phyloP scores from a whole-genome alignment of 768 basidiomycete species.

The Boletus huronensis region DNA sequence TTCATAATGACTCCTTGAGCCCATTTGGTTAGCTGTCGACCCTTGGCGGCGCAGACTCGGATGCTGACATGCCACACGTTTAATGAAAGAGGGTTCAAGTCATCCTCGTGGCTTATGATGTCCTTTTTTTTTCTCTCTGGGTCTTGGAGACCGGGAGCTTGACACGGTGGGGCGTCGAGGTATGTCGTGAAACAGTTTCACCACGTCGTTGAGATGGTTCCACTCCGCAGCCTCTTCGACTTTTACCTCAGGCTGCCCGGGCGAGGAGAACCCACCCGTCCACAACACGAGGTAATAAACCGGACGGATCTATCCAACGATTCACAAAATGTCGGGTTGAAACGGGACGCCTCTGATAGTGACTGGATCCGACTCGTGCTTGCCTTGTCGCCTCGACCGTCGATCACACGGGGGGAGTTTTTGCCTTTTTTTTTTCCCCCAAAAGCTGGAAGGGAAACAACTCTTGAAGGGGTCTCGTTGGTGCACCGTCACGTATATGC shows the following conservation, averaged over 20 bases:
- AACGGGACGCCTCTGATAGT: neutral
- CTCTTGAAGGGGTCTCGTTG: neutral
- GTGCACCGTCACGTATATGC: neutral
- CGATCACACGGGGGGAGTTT: neutral
- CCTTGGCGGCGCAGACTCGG: neutral
- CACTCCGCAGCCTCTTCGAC: neutral
- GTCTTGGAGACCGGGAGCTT: neutral
- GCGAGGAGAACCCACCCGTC: neutral
- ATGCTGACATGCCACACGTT: constrained; percentile 4
- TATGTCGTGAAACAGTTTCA: neutral
- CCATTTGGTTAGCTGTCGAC: neutral
- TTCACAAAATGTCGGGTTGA: neutral
- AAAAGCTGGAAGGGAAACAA: neutral
- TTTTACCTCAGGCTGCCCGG: too few species aligned
- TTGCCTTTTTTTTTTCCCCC: neutral
- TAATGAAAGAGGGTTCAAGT: neutral
- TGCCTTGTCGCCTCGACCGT: neutral
- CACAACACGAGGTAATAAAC: constrained; percentile 6
- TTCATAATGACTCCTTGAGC: neutral
- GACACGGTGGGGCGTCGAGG: neutral
- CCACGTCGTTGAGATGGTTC: neutral
- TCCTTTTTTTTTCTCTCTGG: neutral
- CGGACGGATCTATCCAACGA: constrained; percentile 16
- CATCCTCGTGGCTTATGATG: constrained; percentile 7
- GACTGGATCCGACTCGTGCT: neutral